Evolutionary conservation across 1,139 yeast genomes (phyloP), one percentile per base, ranked within the genome.

Genomic region (Hansenula sp.): DNA sequence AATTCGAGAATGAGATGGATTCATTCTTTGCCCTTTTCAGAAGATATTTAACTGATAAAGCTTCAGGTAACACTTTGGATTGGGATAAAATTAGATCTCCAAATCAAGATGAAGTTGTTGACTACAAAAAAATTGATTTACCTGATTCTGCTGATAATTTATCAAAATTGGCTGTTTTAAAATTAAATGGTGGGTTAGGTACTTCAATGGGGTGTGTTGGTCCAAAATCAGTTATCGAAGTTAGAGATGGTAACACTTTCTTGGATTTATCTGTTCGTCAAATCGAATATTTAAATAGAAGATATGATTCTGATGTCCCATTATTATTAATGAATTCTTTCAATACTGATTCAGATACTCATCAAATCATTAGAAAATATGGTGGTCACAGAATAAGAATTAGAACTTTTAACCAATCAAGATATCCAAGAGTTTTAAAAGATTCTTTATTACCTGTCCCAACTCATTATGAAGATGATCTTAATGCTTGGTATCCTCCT

Each of bases 141-240:
- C 33, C 70, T 32, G 66, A 65, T 14, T 61, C 66, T 40, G 58
- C 73, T 40, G 63, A 68, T 42, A 81, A 81, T 64, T 75, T 94
- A 60, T 68, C 80, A 54, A 90, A 90, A 66, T 76, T 92, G 62
- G 97, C 97, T 4, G 98, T 92, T 36, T 75, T 92, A 65, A 92
- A 92, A 70, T 78, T 92, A 62, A 92, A 92, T 64, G 98, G 98
- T 73, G 98, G 98, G 39, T 75, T 92, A 55, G 98, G 98, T 62
- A 92, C 98, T 29, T 90, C 98, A 14, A 92, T 92, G 98, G 98
- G 98, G 43, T 94, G 98, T 71, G 97, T 92, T 49, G 98, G 98
- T 44, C 98, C 98, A 48, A 92, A 92, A 67, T 86, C 96, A 19
- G 95, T 92, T 51, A 94, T 92, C 63, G 98, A 92, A 69, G 98